Conservation (phyloP, 2,329 filamentous ascomycete genomes). For the Cladosporium sp. region DNA sequence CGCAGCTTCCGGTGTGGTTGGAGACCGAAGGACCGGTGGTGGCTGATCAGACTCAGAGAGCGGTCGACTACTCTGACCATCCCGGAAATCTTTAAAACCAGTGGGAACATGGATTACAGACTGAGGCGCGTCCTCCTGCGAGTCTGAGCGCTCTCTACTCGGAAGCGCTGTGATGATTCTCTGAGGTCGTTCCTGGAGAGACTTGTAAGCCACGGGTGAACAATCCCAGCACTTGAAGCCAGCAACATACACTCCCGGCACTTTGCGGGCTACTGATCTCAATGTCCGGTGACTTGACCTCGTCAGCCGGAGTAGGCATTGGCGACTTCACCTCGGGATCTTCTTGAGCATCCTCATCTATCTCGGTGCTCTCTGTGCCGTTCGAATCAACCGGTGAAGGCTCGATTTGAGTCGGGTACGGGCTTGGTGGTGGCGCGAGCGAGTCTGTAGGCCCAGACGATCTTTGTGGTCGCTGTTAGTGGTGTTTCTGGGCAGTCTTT, state of each 20-base stretch:
- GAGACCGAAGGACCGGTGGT: slow-evolving; percentile 30
- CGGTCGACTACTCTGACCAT: slow-evolving; percentile 3
- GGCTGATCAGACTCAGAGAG: slow-evolving; percentile 15
- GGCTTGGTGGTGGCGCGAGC: slow-evolving; percentile 44
- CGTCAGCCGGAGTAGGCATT: slow-evolving; percentile 15
- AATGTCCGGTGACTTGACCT: slow-evolving; percentile 27
- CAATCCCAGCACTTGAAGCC: too few species aligned
- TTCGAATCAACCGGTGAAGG: slow-evolving; percentile 83
- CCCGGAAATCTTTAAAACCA: slow-evolving; percentile 66
- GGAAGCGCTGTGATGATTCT: slow-evolving; percentile 45
- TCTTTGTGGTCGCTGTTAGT: slow-evolving; percentile 30
- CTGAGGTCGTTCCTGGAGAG: slow-evolving; percentile 31
- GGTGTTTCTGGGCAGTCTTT: not conserved
- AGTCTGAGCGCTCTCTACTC: slow-evolving; percentile 44
- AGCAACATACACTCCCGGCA: slow-evolving; percentile 28
- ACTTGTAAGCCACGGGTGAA: not conserved
- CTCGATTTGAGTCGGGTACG: slow-evolving; percentile 62
- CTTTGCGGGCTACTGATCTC: slow-evolving; percentile 31
- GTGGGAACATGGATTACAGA: slow-evolving; percentile 90
- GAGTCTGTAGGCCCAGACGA: slow-evolving; percentile 44
- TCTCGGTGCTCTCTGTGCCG: slow-evolving; percentile 76
- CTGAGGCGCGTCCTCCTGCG: slow-evolving; percentile 66
- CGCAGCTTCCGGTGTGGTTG: slow-evolving; percentile 32
- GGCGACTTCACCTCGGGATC: slow-evolving; percentile 36
- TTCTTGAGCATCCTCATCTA: slow-evolving; percentile 73